Conservation (phyloP, 2,329 filamentous ascomycete genomes). For the Mycosphaerella arachidis region DNA sequence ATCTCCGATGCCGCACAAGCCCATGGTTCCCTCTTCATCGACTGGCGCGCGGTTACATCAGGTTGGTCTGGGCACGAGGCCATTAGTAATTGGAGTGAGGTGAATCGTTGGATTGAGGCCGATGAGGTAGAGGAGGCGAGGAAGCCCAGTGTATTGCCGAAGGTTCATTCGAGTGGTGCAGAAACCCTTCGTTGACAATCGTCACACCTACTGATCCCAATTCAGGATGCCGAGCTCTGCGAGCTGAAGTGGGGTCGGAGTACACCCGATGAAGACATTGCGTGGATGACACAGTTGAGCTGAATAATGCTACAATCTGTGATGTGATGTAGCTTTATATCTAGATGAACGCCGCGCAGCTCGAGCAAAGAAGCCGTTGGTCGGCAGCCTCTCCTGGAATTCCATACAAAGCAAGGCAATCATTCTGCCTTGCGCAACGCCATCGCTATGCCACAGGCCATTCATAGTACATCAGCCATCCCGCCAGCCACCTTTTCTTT, state of each 20-base stretch:
- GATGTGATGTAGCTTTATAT: neutral
- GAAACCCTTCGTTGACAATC: no score
- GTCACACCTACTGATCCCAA: conserved; percentile 18
- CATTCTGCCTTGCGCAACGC: neutral
- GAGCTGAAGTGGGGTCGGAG: conserved; percentile 26
- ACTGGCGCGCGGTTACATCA: conserved; percentile 30
- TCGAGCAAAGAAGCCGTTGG: neutral
- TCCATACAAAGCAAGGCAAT: neutral
- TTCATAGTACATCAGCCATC: neutral
- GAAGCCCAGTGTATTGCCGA: conserved; percentile 27
- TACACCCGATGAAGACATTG: conserved; percentile 12
- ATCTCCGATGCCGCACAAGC: conserved; percentile 23
- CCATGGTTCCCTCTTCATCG: conserved; percentile 28
- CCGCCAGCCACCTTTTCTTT: neutral
- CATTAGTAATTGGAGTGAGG: conserved; percentile 28
- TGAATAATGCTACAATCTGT: neutral
- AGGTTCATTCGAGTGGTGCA: conserved; percentile 30
- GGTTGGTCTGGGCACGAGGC: conserved; percentile 24
- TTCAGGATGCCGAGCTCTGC: conserved; percentile 25
- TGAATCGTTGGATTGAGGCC: conserved; percentile 28
- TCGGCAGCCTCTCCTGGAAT: neutral
- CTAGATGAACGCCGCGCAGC: neutral
- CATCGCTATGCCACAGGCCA: conserved; percentile 2
- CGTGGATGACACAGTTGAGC: neutral
- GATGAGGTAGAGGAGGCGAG: conserved; percentile 28